Base-by-base conservation (phyloP, 2,329 filamentous ascomycete species). In the Pseudomassariella vexata region DNA sequence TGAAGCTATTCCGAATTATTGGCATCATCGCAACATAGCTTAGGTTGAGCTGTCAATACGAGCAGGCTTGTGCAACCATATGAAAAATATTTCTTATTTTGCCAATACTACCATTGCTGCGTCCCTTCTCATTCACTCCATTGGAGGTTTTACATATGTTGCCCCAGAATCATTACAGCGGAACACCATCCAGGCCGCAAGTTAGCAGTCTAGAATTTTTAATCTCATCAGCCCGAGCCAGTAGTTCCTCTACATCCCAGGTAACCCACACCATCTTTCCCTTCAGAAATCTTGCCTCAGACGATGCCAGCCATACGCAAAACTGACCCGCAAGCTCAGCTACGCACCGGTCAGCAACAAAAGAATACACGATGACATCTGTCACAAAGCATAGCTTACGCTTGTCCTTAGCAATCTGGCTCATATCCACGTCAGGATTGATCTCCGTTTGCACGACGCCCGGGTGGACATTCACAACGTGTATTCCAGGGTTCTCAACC, bases 211-310 rank as follows among this genome's bases (percentile, higher is more conserved):
- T 14, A 9, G 24, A 9, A 15, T 7, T 14, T 15, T 7, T 16
- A 15, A 62, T 50, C 39, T 57, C 51, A 24, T 50, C 40, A 1
- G 45, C 48, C 29, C 37, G 38, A 2, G 47, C 45, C 42, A 55
- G 54, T 10, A 65, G 41, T 39, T 64, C 61, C 34, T 63, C 51
- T 2, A 62, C 53, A 47, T 65, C 62, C 60, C 59, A 65, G 15
- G 59, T 59, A 10, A 49, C 46, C 50, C 56, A 65, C 2, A 60
- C 29, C 22, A 56, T 52, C 28, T 58, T 61, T 4, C 53, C 49
- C 19, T 52, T 57, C 23, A 65, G 32, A 23, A 48, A 48, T 3
- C 19, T 19, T 2, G 40, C 42, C 32, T 48, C 44, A 9, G 28
- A 25, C 10, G 27, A 34, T 8, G 40, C 40, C 1, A 45, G 37